Base-by-base conservation (phyloP, 179 eudicot genomes). In the Nepenthes alata region DNA sequence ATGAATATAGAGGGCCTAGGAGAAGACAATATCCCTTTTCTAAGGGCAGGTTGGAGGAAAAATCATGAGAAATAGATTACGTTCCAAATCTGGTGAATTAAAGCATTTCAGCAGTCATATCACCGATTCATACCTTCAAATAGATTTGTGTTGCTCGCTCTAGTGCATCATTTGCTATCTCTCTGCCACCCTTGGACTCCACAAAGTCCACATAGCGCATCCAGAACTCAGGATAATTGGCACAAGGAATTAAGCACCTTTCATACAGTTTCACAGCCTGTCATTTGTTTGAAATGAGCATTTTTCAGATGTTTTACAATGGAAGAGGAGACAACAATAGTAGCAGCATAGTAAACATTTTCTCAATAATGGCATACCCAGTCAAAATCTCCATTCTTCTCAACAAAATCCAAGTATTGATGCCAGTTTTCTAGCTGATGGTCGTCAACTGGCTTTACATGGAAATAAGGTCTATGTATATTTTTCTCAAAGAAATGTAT, bases 191-290 rank as follows among this genome's bases (percentile, higher is more conserved):
- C 67, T 78, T 88, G 35, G 83, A 70, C 67, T 91, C 89, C 80
- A 81, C 73, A 60, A 64, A 89, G 37, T 91, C 86, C 63, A 86
- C 96, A 78, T 91, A 91, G 37, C 95, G 98, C 85, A 88, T 86
- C 98, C 98, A 91, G 62, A 88, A 91, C 70, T 86, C 96, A 37
- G 96, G 85, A 70, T 86, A 91, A 71, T 55, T 69, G 58, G 95
- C 95, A 77, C 98, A 88, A 55, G 96, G 72, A 49, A 89, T 78
- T 71, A 91, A 78, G 81, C 98, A 91, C 75, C 91, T 84, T 70
- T 91, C 98, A 75, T 88, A 84, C 37, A 91, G 79, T 67, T 83
- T 86, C 69, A 91, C 82, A 47, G 80, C 88, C 98, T 91, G 79
- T 60, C 70, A 67, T 65, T 44, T 6, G 58, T 47, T 15, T 0